These are phyloP conservation scores for Medicago truncatula DNA, from an alignment of 306 rosid genomes.

Conservation along the genomic window DNA sequence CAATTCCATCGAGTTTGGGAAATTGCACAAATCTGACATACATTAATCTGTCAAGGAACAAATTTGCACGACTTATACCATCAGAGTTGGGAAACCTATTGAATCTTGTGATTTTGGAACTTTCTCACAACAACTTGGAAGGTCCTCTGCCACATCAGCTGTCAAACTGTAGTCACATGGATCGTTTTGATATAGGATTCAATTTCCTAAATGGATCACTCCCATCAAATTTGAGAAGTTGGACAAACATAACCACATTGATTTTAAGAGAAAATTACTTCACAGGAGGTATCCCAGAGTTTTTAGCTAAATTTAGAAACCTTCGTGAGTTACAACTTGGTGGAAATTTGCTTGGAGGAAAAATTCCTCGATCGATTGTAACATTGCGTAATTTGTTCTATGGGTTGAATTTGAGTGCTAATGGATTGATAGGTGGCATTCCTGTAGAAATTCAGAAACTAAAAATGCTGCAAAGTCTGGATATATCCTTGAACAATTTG, in stretches of 20 bases:
- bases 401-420: not conserved
- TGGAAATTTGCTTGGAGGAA: not conserved
- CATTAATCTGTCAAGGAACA: conserved; percentile 55
- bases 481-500: conserved; percentile 73
- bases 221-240: conserved; percentile 57
- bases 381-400: conserved; percentile 20
- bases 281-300: conserved; percentile 60
- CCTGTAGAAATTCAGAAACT: conserved; percentile 58
- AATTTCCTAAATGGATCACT: conserved; percentile 71
- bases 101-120: not conserved
- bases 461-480: conserved; percentile 42
- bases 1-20: conserved; percentile 56
- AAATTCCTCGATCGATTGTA: not conserved
- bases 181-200: conserved; percentile 63
- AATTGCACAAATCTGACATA: conserved; percentile 55
- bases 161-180: conserved; percentile 61
- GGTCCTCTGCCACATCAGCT: conserved; percentile 71
- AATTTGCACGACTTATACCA: conserved; percentile 57
- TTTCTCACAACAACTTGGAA: not conserved
- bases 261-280: conserved; percentile 65
- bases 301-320: conserved; percentile 51
- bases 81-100: conserved; percentile 43
- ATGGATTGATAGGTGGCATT: conserved; percentile 46
- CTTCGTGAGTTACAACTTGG: not conserved
- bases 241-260: conserved; percentile 22